Base-by-base conservation (phyloP, 2,329 filamentous ascomycete genomes). In the Penicillium frequentans region DNA sequence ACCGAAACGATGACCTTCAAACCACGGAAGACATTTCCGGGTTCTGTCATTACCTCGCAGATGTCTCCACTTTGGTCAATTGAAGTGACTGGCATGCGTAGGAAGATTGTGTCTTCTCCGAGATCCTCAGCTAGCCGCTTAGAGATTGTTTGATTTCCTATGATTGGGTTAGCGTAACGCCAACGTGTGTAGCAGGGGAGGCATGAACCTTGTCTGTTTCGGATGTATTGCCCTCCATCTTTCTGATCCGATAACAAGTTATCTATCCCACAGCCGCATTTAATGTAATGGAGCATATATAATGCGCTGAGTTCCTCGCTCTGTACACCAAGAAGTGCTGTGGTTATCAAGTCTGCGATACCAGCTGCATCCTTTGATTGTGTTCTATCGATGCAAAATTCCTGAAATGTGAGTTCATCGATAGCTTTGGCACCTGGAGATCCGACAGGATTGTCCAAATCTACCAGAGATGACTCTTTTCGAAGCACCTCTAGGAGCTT, bases 231-330 rank as follows among this genome's bases (percentile, higher is more conserved):
- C 0, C 79, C 83, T 11, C 83, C 84, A 48, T 77, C 64, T 60
- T 81, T 81, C 33, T 70, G 61, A 61, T 85, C 83, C 0, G 81
- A 82, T 0, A 80, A 72, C 73, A 84, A 79, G 39, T 77, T 70
- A 56, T 81, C 58, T 5, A 85, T 70, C 0, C 84, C 84, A 7
- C 77, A 77, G 2, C 81, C 80, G 16, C 74, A 75, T 63, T 79
- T 81, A 72, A 78, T 80, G 67, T 85, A 84, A 64, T 84, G 75
- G 27, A 86, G 71, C 62, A 86, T 82, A 63, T 71, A 84, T 3
- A 82, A 65, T 1, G 82, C 81, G 16, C 76, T 79, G 9, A 84
- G 64, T n/a, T 84, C 80, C 1, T 54, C 57, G 1, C 81, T 75
- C 42, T 84, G 78, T 0, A 78, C 68, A 1, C 83, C 82, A 1